Base-by-base conservation (phyloP, 176 grass and related monocot species). In the Puya raimondii region DNA sequence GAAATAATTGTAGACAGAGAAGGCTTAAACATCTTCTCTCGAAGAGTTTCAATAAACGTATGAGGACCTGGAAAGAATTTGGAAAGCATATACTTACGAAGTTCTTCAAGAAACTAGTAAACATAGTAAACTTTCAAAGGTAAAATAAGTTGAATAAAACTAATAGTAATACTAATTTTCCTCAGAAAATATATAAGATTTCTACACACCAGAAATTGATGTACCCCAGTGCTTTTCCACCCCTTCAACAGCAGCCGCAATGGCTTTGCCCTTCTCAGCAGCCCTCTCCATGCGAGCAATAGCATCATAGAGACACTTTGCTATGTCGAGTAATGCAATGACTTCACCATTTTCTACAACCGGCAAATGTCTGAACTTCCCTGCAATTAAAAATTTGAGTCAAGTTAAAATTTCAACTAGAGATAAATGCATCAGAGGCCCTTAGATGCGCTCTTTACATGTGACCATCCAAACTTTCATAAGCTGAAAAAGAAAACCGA, bases 281-380 rank as follows among this genome's bases (percentile, higher is more conserved):
- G 94, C 94, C 65, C 89, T 90, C 81, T 99, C 94, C 94, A 99
- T 90, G 61, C 94, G 79, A 12, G 89, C 89, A 79, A 99, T 99
- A 47, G 94, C 94, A 78, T 99, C 94, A 77, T 99, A 93, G 11
- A 99, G 83, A 77, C 94, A 99, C 76, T 99, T 99, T 81, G 94
- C 87, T 69, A 99, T 99, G 77, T 99, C 94, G 61, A 93, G 74
- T 49, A 99, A 65, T 20, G 94, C 94, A 85, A 99, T 85, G 51
- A 99, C 89, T 83, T 99, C 94, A 53, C 94, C 94, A 67, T 86
- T 84, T 75, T 99, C 94, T 66, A 99, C 94, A 49, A 99, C 87
- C n/a, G 94, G 94, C 27, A 93, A 71, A 78, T 99, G 94, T 72
- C 94, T 93, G 84, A 99, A 99, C 79, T 99, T 99, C 63, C 94